These are phyloP conservation scores for Pichia cabralensis DNA, from an alignment of 805 yeast genomes.

Conservation along the genomic window DNA sequence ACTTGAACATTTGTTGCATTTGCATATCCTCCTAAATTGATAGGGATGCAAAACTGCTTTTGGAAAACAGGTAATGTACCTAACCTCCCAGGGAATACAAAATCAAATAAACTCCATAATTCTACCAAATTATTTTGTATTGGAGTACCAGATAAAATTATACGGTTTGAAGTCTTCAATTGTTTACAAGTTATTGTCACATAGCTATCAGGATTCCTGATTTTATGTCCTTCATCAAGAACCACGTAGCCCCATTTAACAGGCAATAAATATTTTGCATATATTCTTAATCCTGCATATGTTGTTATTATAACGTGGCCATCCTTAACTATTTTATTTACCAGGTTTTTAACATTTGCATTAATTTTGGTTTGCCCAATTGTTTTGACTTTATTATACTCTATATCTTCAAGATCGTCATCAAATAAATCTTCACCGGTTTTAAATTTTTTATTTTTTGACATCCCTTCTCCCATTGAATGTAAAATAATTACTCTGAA, in stretches of 20 bases:
- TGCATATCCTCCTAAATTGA: conserved; percentile 96
- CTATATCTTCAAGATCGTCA: conserved; percentile 40
- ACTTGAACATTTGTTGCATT: conserved; percentile 94
- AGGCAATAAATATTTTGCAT: conserved; percentile 52
- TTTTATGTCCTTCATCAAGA: conserved; percentile 94
- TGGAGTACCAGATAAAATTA: conserved; percentile 92
- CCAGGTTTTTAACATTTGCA: conserved; percentile 14
- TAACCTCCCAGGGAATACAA: conserved; percentile 86
- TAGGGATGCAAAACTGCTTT: conserved; percentile 84
- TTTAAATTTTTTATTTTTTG: conserved; percentile 13
- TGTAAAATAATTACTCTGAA: conserved; percentile 78
- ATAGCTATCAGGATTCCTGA: conserved; percentile 87
- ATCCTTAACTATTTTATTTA: conserved; percentile 10
- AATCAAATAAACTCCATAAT: conserved; percentile 91
- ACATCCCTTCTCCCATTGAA: conserved; percentile 83
- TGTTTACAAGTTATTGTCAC: conserved; percentile 81
- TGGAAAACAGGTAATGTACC: conserved; percentile 95
- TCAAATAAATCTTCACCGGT: conserved; percentile 31
- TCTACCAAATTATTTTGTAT: conserved; percentile 89
- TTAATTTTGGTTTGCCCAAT: conserved; percentile 20
- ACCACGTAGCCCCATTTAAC: conserved; percentile 84
- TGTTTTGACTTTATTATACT: conserved; percentile 21
- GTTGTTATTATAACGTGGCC: conserved; percentile 90
- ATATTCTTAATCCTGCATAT: conserved; percentile 47
- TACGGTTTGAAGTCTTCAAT: conserved; percentile 70